These are phyloP conservation scores for Onygenales sp. DNA, from an alignment of 2,329 filamentous ascomycete genomes.

Conservation along the genomic window DNA sequence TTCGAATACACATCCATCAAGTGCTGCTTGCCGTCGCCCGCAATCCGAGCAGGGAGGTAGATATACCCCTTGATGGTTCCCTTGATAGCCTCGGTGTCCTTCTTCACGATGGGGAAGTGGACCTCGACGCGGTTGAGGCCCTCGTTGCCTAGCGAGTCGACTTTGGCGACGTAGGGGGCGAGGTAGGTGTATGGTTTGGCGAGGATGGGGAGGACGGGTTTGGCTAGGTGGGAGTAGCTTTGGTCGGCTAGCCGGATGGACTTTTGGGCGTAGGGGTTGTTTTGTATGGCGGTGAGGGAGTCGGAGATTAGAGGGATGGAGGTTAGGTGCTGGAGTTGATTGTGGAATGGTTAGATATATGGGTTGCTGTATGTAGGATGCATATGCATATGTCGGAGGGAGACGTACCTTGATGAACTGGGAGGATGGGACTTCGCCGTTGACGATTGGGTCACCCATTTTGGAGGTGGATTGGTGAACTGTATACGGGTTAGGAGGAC, in stretches of 20 bases:
- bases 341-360: background rate
- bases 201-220: conserved; percentile 72
- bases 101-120: conserved; percentile 63
- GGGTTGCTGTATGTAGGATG: background rate
- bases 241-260: conserved; percentile 66
- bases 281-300: conserved; percentile 66
- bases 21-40: conserved; percentile 44
- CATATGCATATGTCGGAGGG: background rate
- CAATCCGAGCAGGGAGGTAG: conserved; percentile 54
- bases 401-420: conserved; percentile 2
- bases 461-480: background rate
- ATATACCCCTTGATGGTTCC: conserved; percentile 53
- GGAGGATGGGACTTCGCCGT: conserved; percentile 2
- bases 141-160: conserved; percentile 64
- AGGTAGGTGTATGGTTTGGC: conserved; percentile 71
- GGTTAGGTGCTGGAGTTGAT: conserved; percentile 57
- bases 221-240: conserved; percentile 66
- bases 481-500: background rate
- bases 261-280: conserved; percentile 73
- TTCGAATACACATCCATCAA: conserved; percentile 31
- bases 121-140: conserved; percentile 59
- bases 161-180: conserved; percentile 73
- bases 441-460: conserved; percentile 2
- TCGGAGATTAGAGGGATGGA: conserved; percentile 78
- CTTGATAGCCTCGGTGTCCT: conserved; percentile 62